These are phyloP conservation scores for Musa beccarii DNA, from an alignment of 176 grass and related monocot genomes.

Conservation along the genomic window DNA sequence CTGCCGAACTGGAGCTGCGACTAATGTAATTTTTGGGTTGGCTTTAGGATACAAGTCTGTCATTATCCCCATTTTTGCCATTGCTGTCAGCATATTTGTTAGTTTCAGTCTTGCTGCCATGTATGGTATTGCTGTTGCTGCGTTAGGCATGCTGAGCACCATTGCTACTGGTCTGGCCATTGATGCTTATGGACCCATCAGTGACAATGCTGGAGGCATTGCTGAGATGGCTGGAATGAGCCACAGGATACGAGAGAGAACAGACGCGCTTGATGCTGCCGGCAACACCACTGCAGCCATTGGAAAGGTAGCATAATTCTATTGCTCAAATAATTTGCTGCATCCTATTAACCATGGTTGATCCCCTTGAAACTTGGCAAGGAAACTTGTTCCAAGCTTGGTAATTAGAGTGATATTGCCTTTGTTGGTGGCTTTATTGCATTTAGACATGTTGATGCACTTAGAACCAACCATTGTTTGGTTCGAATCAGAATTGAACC, in stretches of 20 bases:
- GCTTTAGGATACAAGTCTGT: slow-evolving; percentile 60
- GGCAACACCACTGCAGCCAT: slow-evolving; percentile 49
- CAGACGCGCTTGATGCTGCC: slow-evolving; percentile 41
- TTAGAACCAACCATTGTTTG: too few species aligned
- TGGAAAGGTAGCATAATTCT: slow-evolving; percentile 29
- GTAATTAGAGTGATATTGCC: background rate
- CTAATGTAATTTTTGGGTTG: slow-evolving; percentile 48
- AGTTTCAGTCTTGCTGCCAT: slow-evolving; percentile 42
- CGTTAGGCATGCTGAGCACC: slow-evolving; percentile 53
- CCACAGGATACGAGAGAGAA: slow-evolving; percentile 43
- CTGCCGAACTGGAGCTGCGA: slow-evolving; percentile 48
- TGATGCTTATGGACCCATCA: slow-evolving; percentile 49
- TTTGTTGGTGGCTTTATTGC: background rate
- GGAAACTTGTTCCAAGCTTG: background rate
- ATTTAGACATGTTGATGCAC: background rate
- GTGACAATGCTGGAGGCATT: slow-evolving; percentile 48
- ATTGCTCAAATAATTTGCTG: background rate
- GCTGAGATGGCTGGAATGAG: slow-evolving; percentile 57
- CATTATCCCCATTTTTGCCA: slow-evolving; percentile 44
- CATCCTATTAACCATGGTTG: background rate
- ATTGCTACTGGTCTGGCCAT: slow-evolving; percentile 43
- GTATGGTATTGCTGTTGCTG: slow-evolving; percentile 48
- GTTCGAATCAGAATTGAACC: too few species aligned
- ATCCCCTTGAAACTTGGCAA: background rate
- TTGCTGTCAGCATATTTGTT: slow-evolving; percentile 37